Evolutionary conservation across 2,329 filamentous ascomycete genomes (phyloP).

Genomic region (Diaporthe nobilis): DNA sequence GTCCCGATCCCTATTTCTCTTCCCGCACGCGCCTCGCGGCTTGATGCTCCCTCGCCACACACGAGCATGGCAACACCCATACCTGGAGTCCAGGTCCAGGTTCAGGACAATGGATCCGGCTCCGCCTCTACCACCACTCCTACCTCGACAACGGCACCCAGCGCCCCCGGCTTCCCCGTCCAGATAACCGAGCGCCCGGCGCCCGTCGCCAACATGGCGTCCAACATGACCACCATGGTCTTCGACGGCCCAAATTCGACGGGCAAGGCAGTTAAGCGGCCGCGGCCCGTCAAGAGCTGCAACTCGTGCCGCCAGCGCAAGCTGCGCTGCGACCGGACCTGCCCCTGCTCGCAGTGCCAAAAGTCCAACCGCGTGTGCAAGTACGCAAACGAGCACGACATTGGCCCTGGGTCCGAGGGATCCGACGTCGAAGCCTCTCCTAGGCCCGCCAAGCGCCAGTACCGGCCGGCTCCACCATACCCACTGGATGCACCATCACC

Average conservation of each 20-base stretch:
- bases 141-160: constrained; percentile 23
- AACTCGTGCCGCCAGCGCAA: constrained; percentile 71
- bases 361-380: constrained; percentile 68
- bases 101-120: constrained; percentile 39
- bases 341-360: constrained; percentile 70
- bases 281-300: constrained; percentile 69
- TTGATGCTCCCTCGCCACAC: constrained; percentile 36
- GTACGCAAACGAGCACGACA: constrained; percentile 65
- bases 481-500: constrained; percentile 32
- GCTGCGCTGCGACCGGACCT: constrained; percentile 68
- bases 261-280: constrained; percentile 63
- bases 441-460: constrained; percentile 53
- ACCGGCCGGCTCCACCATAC: constrained; percentile 39
- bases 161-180: constrained; percentile 27
- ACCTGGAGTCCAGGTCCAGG: constrained; percentile 36
- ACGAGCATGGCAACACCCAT: constrained; percentile 39
- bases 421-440: constrained; percentile 48
- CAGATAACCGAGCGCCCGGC: constrained; percentile 37
- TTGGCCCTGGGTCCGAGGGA: constrained; percentile 61
- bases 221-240: constrained; percentile 43
- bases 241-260: constrained; percentile 40
- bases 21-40: constrained; percentile 18
- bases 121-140: constrained; percentile 35
- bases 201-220: constrained; percentile 39
- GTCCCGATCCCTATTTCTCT: neutral